These are phyloP conservation scores for Pseudogymnoascus verrucosus DNA, from an alignment of 2,329 filamentous ascomycete genomes.

Conservation along the genomic window DNA sequence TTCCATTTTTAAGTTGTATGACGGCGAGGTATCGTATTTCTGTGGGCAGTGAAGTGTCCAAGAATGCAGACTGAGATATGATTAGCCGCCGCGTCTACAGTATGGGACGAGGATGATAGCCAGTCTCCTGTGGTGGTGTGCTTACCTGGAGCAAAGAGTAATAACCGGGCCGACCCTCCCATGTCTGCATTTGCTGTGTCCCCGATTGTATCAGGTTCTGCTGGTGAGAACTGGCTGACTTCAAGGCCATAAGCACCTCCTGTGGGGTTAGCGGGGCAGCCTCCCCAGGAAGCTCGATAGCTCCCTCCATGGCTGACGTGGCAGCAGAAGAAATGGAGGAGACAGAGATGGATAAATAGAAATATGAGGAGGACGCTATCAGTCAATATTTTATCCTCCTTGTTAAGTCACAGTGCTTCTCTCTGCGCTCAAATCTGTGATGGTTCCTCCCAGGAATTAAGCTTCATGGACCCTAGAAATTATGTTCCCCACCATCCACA, in stretches of 20 bases:
- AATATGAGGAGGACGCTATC: background rate
- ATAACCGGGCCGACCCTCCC: constrained; percentile 60
- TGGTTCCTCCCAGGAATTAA: background rate
- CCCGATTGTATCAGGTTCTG: constrained; percentile 57
- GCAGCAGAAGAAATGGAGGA: background rate
- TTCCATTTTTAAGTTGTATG: constrained; percentile 93
- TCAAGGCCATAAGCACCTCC: constrained; percentile 56
- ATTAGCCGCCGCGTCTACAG: constrained; percentile 9
- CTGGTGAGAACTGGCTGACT: constrained; percentile 54
- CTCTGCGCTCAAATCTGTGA: background rate
- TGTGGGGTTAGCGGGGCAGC: constrained; percentile 60
- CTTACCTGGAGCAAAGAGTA: constrained; percentile 61
- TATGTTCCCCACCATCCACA: constrained; percentile 7
- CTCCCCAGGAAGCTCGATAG: constrained; percentile 74
- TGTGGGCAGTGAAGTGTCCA: constrained; percentile 67
- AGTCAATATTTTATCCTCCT: background rate
- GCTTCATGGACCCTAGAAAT: constrained; percentile 2
- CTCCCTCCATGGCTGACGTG: constrained; percentile 51
- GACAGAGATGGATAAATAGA: background rate
- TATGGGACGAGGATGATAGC: background rate
- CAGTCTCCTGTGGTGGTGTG: background rate
- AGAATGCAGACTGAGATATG: constrained; percentile 58
- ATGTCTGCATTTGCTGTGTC: constrained; percentile 60
- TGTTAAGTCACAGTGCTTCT: background rate
- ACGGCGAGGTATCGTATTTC: constrained; percentile 83